Evolutionary conservation across 352 stramenopile species (phyloP).

Genomic region (Poterioochromonas sp.): DNA sequence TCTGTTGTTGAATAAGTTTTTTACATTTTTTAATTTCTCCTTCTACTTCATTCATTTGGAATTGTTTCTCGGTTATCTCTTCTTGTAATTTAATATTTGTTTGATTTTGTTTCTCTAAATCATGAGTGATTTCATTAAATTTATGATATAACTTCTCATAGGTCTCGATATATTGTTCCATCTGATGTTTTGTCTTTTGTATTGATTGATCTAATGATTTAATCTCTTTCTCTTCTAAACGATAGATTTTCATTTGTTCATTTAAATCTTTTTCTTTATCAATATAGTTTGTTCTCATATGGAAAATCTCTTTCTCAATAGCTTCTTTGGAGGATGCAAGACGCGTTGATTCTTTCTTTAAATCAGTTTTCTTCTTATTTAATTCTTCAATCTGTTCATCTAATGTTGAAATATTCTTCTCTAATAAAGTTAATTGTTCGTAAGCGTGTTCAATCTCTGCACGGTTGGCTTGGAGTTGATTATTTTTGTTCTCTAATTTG

Average conservation of each 20-base stretch:
- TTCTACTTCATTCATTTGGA: constrained; percentile 31
- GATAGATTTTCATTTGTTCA: neutral
- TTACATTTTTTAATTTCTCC: constrained; percentile 33
- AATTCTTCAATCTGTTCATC: constrained; percentile 67
- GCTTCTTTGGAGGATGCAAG: constrained; percentile 33
- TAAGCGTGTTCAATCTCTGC: constrained; percentile 59
- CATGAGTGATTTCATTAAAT: neutral
- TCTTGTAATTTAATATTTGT: constrained; percentile 40
- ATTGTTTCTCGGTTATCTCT: constrained; percentile 36
- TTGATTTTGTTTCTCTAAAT: constrained; percentile 23
- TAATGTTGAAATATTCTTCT: constrained; percentile 51
- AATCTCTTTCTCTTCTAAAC: constrained; percentile 16
- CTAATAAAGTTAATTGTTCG: constrained; percentile 49
- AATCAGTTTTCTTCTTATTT: constrained; percentile 68
- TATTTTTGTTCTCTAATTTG: constrained; percentile 42
- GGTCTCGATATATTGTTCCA: neutral
- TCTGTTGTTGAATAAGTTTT: constrained; percentile 10
- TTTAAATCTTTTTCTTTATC: constrained; percentile 56
- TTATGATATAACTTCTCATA: neutral
- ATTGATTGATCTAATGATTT: constrained; percentile 4
- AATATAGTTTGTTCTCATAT: constrained; percentile 55
- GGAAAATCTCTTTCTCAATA: constrained; percentile 40
- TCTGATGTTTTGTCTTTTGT: constrained; percentile 18
- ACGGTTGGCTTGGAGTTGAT: constrained; percentile 31
- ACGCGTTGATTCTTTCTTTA: constrained; percentile 43